Evolutionary conservation across 2,329 filamentous ascomycete genomes (phyloP), one percentile per base, ranked within the genome.

Genomic region (Xenosphaeropsis pyriputrescens): DNA sequence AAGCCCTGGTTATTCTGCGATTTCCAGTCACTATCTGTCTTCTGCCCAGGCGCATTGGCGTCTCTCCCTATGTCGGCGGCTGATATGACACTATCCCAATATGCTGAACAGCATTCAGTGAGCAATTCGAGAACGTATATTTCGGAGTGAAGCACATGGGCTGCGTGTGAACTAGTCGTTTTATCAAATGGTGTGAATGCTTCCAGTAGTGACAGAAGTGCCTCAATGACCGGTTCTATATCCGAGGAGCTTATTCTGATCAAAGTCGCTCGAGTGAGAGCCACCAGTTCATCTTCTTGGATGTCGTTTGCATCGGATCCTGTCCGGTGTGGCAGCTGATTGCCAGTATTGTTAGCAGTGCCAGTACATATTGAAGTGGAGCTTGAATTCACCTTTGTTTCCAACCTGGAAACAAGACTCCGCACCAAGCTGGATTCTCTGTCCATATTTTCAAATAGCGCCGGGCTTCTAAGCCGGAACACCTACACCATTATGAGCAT

Each of bases 41-140:
- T 26, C 8, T 26, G 22, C 22, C 22, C 22, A 17, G 30, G 30
- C 16, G 14, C 31, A 42, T 51, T 32, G 37, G 49, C 45, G 26
- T 43, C 34, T 19, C 40, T 36, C 15, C 37, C 36, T 17, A 32
- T 19, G 18, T 32, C 35, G 30, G 31, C 29, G 15, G 47, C 44
- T 22, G 47, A 49, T 39, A 62, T 57, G 32, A 67, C 50, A 30
- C 60, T 56, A 18, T 65, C 57, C 74, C 75, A 79, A 50, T 76
- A 67, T 38, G 68, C 67, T 36, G 67, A 65, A 47, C 74, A 80
- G 51, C 76, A 81, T 49, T 80, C 75, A 50, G 75, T 72, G 29
- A 75, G 63, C 32, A 81, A 60, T 35, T 70, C 65, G 36, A 80
- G 56, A n/a, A 79, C 60, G 47, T 76, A 80, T 35, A 75, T 59